Percentiles rank a stretch among this genome's conserved stretches.
Evolutionary conservation across 495 filamentous ascomycete species (phyloP).

Genomic region (Filosporella fistucella): DNA sequence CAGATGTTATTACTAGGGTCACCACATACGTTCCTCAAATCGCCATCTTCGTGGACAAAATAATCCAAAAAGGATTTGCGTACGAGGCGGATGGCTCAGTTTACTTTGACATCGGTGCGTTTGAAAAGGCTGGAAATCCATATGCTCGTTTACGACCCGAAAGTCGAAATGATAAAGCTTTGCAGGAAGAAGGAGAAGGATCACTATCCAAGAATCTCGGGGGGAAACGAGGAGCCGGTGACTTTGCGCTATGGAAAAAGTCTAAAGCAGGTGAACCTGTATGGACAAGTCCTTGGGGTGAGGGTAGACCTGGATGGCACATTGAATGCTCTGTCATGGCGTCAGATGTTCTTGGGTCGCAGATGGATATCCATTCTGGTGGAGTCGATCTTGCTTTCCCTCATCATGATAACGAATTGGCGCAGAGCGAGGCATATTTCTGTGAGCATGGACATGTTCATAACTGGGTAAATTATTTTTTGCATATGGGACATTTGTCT

Average conservation of each 20-base stretch:
- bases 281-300: conserved; percentile 84
- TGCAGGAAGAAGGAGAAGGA: conserved; percentile 89
- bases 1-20: conserved; percentile 79
- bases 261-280: conserved; percentile 88
- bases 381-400: conserved; percentile 93
- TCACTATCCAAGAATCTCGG: conserved; percentile 64
- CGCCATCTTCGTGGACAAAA: conserved; percentile 54
- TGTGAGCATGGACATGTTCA: conserved; percentile 41
- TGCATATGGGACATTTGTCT: conserved; percentile 92
- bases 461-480: conserved; percentile 69
- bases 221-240: conserved; percentile 65
- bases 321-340: conserved; percentile 99
- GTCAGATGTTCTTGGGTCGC: conserved; percentile 71
- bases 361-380: conserved; percentile 91
- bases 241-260: conserved; percentile 95
- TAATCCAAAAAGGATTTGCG: conserved; percentile 81
- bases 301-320: conserved; percentile 91
- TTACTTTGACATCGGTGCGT: conserved; percentile 89
- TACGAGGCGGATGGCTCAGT: conserved; percentile 87
- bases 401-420: conserved; percentile 95
- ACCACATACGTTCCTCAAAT: conserved; percentile 88
- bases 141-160: conserved; percentile 88
- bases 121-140: conserved; percentile 75
- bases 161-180: conserved; percentile 74
- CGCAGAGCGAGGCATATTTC: conserved; percentile 89